These are phyloP conservation scores for Paracoccidioides brasiliensis DNA, from an alignment of 2,329 filamentous ascomycete genomes.

Conservation along the genomic window DNA sequence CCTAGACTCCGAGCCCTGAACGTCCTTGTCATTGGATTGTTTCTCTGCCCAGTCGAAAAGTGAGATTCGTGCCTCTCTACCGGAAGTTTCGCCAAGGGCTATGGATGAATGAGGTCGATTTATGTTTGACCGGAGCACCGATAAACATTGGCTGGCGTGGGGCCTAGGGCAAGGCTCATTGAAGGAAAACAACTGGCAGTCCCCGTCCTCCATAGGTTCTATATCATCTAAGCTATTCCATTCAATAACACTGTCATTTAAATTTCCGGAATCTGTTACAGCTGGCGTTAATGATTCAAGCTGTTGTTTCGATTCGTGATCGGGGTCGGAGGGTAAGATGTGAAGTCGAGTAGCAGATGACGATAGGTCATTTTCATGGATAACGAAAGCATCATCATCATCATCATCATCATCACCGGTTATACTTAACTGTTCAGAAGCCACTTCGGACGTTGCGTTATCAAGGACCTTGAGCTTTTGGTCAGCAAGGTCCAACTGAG, in stretches of 20 bases:
- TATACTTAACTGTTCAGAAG: neutral
- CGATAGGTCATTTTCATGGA: neutral
- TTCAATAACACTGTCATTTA: neutral
- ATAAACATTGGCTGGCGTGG: neutral
- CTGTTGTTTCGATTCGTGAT: neutral
- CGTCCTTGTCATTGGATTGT: constrained; percentile 40
- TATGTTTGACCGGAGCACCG: neutral
- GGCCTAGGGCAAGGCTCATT: neutral
- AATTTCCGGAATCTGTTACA: neutral
- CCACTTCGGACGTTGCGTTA: neutral
- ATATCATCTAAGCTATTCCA: neutral
- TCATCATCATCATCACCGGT: neutral
- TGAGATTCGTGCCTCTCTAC: constrained; percentile 6
- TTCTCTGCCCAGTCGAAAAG: constrained; percentile 55
- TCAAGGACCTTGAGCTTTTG: constrained; percentile 34
- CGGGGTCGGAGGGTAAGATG: neutral
- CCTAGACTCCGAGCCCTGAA: constrained; percentile 40
- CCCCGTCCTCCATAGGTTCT: neutral
- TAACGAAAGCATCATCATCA: neutral
- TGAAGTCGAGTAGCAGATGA: neutral
- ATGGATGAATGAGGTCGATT: constrained; percentile 4
- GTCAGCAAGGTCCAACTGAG: constrained; percentile 24
- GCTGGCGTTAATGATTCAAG: neutral
- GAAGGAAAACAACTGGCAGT: neutral
- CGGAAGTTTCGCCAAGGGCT: constrained; percentile 4